Evolutionary conservation across 129 eudicot species (phyloP).

Genomic region (Artemisia argyi): DNA sequence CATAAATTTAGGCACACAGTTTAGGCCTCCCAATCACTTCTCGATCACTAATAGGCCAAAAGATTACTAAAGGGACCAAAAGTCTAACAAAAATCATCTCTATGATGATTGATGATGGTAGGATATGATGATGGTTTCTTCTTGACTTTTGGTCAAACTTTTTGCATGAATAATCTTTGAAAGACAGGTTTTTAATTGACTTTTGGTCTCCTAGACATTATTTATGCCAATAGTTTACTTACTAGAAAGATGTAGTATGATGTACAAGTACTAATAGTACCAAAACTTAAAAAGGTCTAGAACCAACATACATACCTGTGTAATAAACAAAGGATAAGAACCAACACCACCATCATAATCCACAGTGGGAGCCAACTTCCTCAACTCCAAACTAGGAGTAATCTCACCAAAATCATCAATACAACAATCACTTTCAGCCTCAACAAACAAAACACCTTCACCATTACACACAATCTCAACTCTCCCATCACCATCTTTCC

Average conservation of each 20-base stretch:
- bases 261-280: background rate
- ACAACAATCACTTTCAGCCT: conserved; percentile 26
- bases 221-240: too few species aligned
- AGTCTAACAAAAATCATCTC: too few species aligned
- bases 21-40: too few species aligned
- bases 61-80: too few species aligned
- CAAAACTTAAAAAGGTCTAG: background rate
- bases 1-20: too few species aligned
- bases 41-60: too few species aligned
- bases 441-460: conserved; percentile 37
- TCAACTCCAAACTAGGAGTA: conserved; percentile 29
- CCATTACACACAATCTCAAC: conserved; percentile 4
- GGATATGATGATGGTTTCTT: too few species aligned
- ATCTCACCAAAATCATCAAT: conserved; percentile 34
- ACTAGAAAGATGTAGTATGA: background rate
- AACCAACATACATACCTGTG: conserved; percentile 13
- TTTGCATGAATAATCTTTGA: too few species aligned
- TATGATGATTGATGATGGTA: too few species aligned
- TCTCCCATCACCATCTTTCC: conserved; percentile 11
- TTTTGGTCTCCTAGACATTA: too few species aligned
- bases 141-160: too few species aligned
- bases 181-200: too few species aligned
- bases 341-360: conserved; percentile 25
- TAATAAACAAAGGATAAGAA: conserved; percentile 26
- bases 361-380: conserved; percentile 24